A percentile compares a stretch with the other conserved stretches of the same genome.
Evolutionary conservation across 2,329 filamentous ascomycete species (phyloP).

Genomic region (Ophiosphaerella korrae): DNA sequence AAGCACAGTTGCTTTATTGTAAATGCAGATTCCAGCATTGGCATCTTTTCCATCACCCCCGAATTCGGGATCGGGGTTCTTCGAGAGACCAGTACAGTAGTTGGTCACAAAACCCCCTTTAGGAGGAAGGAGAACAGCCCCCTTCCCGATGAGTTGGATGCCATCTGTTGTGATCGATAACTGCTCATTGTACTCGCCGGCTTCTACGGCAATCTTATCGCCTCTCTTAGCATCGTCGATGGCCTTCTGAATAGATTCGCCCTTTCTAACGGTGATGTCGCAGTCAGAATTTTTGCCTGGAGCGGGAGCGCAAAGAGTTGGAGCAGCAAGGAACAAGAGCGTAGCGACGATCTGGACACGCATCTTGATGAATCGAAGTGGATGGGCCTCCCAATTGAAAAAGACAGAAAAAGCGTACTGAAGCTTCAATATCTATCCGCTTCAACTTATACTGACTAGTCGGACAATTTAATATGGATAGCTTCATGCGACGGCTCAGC

Average conservation of each 20-base stretch:
- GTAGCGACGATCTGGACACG: neutral
- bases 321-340: neutral
- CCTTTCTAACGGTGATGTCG: conserved; percentile 6
- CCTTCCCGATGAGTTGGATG: conserved; percentile 16
- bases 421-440: no score
- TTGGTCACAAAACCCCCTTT: neutral
- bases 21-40: conserved; percentile 19
- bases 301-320: neutral
- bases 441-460: no score
- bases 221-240: conserved; percentile 9
- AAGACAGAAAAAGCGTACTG: no score
- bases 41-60: neutral
- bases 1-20: conserved; percentile 7
- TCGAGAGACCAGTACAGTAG: conserved; percentile 10
- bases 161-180: conserved; percentile 11
- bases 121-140: conserved; percentile 10
- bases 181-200: conserved; percentile 12
- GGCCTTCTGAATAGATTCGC: conserved; percentile 13
- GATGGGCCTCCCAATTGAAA: no score
- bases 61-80: neutral
- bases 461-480: no score
- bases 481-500: no score
- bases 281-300: conserved; percentile 2
- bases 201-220: conserved; percentile 14
- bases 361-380: neutral